Percentiles rank a stretch among this genome's conserved stretches.
Conservation (phyloP, 495 filamentous ascomycete genomes). For the Achaetomiella virescens region DNA sequence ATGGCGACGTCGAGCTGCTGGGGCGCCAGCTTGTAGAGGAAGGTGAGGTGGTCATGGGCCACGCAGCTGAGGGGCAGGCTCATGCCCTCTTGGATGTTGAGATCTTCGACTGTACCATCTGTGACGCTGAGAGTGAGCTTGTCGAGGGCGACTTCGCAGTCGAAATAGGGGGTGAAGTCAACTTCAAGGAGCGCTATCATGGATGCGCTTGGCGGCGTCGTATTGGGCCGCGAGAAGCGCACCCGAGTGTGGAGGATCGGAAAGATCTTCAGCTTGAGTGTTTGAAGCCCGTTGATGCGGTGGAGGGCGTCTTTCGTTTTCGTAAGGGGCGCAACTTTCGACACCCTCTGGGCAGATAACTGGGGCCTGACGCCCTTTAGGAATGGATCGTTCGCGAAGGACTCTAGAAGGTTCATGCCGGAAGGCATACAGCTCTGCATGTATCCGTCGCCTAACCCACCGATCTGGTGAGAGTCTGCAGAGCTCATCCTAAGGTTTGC, state of each 20-base stretch:
- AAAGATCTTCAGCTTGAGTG: slow-evolving; percentile 62
- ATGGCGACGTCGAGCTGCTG: slow-evolving; percentile 52
- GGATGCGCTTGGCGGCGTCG: slow-evolving; percentile 54
- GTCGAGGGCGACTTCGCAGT: slow-evolving; percentile 63
- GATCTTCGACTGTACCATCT: slow-evolving; percentile 61
- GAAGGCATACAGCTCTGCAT: slow-evolving; percentile 68
- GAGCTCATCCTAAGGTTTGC: slow-evolving; percentile 54
- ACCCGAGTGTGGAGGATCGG: slow-evolving; percentile 81
- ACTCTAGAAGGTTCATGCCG: slow-evolving; percentile 74
- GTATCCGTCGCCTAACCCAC: slow-evolving; percentile 56
- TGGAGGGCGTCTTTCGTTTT: slow-evolving; percentile 48
- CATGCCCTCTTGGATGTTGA: slow-evolving; percentile 53
- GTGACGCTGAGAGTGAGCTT: slow-evolving; percentile 59
- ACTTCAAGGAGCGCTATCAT: slow-evolving; percentile 79
- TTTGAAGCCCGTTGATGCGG: slow-evolving; percentile 59
- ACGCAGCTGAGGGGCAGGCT: slow-evolving; percentile 61
- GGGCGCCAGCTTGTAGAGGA: slow-evolving; percentile 72
- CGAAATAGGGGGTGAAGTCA: slow-evolving; percentile 78
- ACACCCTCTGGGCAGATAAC: slow-evolving; percentile 73
- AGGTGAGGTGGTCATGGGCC: slow-evolving; percentile 77
- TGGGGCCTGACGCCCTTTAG: slow-evolving; percentile 61
- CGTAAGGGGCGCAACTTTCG: slow-evolving; percentile 61
- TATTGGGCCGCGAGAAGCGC: slow-evolving; percentile 67
- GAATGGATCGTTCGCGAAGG: slow-evolving; percentile 63
- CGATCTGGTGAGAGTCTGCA: slow-evolving; percentile 43